phyloP scores from a whole-genome alignment of 2,329 filamentous ascomycete genomes.

The Neofusicoccum umdonicola region DNA sequence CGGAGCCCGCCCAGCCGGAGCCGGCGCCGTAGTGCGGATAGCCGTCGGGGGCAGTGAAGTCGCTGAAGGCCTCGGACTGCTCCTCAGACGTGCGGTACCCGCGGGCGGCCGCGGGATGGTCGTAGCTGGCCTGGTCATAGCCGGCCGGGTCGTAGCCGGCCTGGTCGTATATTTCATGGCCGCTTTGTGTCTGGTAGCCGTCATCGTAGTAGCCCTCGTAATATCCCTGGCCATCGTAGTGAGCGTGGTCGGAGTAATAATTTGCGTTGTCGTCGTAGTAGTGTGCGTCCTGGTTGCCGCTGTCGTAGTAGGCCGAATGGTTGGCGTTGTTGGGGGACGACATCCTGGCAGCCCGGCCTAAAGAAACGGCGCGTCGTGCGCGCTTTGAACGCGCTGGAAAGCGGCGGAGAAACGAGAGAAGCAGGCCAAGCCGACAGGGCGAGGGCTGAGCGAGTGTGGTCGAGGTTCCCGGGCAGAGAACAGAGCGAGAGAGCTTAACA shows the following conservation, averaged over 20 bases:
- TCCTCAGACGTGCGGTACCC: conserved; percentile 82
- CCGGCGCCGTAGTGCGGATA: conserved; percentile 97
- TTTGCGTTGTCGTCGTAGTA: conserved; percentile 60
- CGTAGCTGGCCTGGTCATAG: conserved; percentile 67
- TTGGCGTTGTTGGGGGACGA: background rate
- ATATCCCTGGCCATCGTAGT: conserved; percentile 61
- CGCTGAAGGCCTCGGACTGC: conserved; percentile 97
- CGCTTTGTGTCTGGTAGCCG: conserved; percentile 44
- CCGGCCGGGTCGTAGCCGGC: conserved; percentile 65
- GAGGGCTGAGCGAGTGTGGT: too few species aligned
- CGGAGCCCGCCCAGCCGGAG: conserved; percentile 67
- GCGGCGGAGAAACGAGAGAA: background rate
- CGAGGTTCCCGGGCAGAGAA: too few species aligned
- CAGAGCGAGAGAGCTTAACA: too few species aligned
- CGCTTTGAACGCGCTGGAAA: background rate
- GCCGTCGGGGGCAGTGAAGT: conserved; percentile 76
- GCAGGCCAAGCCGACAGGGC: too few species aligned
- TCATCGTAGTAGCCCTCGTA: conserved; percentile 79
- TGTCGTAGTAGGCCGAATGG: background rate
- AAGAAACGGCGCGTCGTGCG: background rate
- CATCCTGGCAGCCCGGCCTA: background rate
- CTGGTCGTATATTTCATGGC: conserved; percentile 72
- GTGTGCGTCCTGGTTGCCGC: conserved; percentile 60
- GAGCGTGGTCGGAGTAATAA: conserved; percentile 59
- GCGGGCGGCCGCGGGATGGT: conserved; percentile 50